Percentiles rank a stretch among this genome's conserved stretches.
Conservation (phyloP, 148 eudicot species). For the Camellia sinensis region DNA sequence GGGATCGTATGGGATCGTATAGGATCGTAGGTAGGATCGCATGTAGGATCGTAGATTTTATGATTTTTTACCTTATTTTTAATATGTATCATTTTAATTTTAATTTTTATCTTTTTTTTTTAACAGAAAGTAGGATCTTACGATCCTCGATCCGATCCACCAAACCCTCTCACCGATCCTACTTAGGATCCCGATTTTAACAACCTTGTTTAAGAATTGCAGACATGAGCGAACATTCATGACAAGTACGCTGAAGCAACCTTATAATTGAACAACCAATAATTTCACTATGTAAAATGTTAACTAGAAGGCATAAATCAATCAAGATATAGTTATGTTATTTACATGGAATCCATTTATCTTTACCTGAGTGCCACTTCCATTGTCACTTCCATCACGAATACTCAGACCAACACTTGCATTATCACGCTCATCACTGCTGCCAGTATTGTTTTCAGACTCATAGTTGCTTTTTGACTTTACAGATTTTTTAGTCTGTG, state of each 20-base stretch:
- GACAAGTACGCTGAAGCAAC: neutral
- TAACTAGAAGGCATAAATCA: neutral
- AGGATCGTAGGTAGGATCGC: too few species aligned
- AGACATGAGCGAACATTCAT: neutral
- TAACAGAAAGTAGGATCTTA: too few species aligned
- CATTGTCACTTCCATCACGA: constrained; percentile 22
- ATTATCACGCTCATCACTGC: constrained; percentile 17
- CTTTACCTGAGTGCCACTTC: constrained; percentile 30
- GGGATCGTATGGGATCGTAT: too few species aligned
- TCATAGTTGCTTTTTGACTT: constrained; percentile 10
- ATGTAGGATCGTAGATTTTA: too few species aligned
- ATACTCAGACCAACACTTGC: constrained; percentile 8
- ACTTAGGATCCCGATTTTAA: too few species aligned
- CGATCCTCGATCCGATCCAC: too few species aligned
- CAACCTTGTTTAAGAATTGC: neutral
- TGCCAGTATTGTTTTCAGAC: constrained; percentile 12
- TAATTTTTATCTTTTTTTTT: too few species aligned
- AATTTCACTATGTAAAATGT: neutral
- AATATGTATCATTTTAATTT: too few species aligned
- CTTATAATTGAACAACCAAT: neutral
- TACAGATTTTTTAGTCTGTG: constrained; percentile 9
- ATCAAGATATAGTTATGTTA: neutral
- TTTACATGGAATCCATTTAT: neutral
- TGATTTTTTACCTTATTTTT: too few species aligned
- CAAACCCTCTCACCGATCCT: too few species aligned